phyloP scores from a whole-genome alignment of 176 grass and related monocot genomes.

The Calamus simplicifolius region DNA sequence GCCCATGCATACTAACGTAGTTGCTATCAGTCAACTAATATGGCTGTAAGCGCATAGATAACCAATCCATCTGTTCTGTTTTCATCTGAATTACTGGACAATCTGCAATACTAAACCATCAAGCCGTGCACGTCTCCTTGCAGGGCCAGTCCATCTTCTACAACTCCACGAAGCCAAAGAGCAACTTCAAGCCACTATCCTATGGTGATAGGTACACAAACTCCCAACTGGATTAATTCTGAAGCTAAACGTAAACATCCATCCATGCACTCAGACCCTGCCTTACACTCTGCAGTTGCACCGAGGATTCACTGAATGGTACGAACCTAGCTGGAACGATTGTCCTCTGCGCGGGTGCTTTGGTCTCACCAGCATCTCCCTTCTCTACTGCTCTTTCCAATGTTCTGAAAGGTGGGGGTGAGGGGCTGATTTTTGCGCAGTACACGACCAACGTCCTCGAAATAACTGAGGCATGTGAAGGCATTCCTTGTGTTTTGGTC shows the following conservation, averaged over 20 bases:
- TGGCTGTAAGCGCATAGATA: too few species aligned
- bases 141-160: slow-evolving; percentile 16
- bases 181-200: not conserved
- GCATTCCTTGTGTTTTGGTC: slow-evolving; percentile 10
- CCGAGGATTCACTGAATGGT: slow-evolving; percentile 1
- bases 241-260: too few species aligned
- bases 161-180: not conserved
- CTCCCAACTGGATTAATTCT: too few species aligned
- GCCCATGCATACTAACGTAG: too few species aligned
- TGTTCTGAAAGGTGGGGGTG: slow-evolving; percentile 1
- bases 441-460: slow-evolving; percentile 7
- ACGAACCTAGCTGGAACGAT: slow-evolving; percentile 1
- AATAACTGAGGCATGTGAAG: not conserved
- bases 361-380: not conserved
- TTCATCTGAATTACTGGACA: too few species aligned
- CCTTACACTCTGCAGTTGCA: slow-evolving; percentile 6
- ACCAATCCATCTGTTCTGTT: too few species aligned
- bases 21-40: too few species aligned
- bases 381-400: not conserved
- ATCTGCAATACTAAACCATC: not conserved
- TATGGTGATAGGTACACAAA: not conserved
- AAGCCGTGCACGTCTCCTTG: not conserved
- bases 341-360: slow-evolving; percentile 1
- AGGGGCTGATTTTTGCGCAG: slow-evolving; percentile 8
- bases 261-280: too few species aligned